A percentile compares a stretch with the other conserved stretches of the same genome.
phyloP scores from a whole-genome alignment of 2,329 filamentous ascomycete genomes.

The Sclerotinia trifoliorum region DNA sequence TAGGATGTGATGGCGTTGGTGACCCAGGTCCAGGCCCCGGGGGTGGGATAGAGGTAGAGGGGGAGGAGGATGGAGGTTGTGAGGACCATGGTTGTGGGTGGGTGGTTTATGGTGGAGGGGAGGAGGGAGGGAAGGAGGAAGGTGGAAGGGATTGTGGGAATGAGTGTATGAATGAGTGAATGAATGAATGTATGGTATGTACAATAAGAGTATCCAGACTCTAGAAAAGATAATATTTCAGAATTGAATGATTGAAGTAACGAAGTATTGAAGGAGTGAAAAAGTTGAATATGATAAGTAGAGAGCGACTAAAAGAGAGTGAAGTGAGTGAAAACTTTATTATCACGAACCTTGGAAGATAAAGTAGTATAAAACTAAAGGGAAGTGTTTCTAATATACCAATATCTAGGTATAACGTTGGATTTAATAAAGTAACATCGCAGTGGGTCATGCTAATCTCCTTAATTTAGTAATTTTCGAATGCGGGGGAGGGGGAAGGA shows the following conservation, averaged over 20 bases:
- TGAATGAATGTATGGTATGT: not conserved
- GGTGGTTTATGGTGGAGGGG: not conserved
- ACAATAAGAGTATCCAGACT: conserved; percentile 13
- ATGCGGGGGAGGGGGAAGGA: not conserved
- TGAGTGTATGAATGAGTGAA: no score
- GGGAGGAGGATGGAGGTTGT: conserved; percentile 18
- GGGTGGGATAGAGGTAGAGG: conserved; percentile 16
- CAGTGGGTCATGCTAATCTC: not conserved
- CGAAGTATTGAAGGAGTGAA: not conserved
- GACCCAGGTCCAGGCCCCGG: conserved; percentile 18
- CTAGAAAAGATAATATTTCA: not conserved
- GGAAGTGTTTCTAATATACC: not conserved
- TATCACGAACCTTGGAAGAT: not conserved
- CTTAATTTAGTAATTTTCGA: not conserved
- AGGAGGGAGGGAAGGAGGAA: no score
- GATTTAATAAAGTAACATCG: not conserved
- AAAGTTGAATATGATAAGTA: not conserved
- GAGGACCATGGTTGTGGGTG: conserved; percentile 13
- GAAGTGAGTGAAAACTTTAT: not conserved
- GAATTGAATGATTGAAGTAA: not conserved
- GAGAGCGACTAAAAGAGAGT: conserved; percentile 1
- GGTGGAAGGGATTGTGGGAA: no score
- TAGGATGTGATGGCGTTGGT: conserved; percentile 7
- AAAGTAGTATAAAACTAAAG: not conserved
- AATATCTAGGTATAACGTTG: not conserved